Conservation (phyloP, 2,329 filamentous ascomycete genomes). For the Daldinia sp. region DNA sequence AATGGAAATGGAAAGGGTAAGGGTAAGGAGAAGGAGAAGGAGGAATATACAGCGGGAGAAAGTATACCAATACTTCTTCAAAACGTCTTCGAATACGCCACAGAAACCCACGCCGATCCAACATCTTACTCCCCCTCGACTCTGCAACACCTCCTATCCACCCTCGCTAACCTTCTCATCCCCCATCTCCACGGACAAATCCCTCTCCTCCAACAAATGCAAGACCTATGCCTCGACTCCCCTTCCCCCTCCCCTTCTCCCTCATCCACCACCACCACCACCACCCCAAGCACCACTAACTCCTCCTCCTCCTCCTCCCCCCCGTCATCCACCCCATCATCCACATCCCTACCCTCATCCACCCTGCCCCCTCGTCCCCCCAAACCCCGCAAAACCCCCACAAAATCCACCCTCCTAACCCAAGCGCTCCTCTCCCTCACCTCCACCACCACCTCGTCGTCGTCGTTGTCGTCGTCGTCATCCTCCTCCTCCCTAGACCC, state of each 20-base stretch:
- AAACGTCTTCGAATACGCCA: slow-evolving; percentile 30
- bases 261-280: background rate
- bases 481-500: slow-evolving; percentile 28
- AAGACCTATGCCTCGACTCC: slow-evolving; percentile 20
- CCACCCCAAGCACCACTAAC: too few relatives aligned
- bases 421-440: slow-evolving; percentile 42
- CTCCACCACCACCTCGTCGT: slow-evolving; percentile 12
- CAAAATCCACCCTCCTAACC: slow-evolving; percentile 31
- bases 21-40: background rate
- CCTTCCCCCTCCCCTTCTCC: background rate
- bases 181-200: slow-evolving; percentile 38
- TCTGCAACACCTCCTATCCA: slow-evolving; percentile 31
- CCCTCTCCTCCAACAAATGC: slow-evolving; percentile 27
- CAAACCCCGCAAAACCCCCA: slow-evolving; percentile 33
- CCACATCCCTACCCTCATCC: background rate
- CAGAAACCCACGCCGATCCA: slow-evolving; percentile 26
- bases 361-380: slow-evolving; percentile 36
- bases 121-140: slow-evolving; percentile 30
- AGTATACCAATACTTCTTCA: slow-evolving; percentile 18
- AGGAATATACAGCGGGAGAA: background rate
- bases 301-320: background rate
- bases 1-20: background rate
- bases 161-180: slow-evolving; percentile 36
- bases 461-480: too few relatives aligned
- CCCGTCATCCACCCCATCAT: background rate